These are phyloP conservation scores for Ormosia emarginata DNA, from an alignment of 306 rosid species.

Conservation along the genomic window DNA sequence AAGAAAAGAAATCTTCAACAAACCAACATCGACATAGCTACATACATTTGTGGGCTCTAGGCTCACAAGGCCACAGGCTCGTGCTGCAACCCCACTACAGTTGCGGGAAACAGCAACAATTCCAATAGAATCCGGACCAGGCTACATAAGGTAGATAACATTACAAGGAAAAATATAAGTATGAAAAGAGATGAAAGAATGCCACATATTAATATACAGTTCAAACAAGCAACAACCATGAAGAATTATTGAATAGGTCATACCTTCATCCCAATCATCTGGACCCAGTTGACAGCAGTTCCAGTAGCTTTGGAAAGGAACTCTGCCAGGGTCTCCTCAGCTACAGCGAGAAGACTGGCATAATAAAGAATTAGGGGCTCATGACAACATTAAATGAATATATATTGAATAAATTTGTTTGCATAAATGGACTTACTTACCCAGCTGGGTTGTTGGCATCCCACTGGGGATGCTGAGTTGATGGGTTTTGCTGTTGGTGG, in stretches of 20 bases:
- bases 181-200: background rate
- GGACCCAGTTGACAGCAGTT: constrained; percentile 99
- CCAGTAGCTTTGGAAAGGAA: constrained; percentile 99
- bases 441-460: constrained; percentile 99
- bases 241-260: background rate
- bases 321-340: constrained; percentile 99
- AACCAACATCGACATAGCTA: background rate
- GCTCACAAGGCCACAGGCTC: constrained; percentile 99
- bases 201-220: background rate
- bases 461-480: constrained; percentile 85
- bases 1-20: background rate
- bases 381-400: background rate
- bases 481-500: constrained; percentile 93
- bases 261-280: constrained; percentile 99
- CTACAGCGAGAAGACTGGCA: constrained; percentile 81
- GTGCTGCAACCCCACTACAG: constrained; percentile 93
- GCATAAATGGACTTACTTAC: constrained; percentile 29
- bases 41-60: constrained; percentile 92
- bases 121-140: constrained; percentile 99
- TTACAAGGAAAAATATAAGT: background rate
- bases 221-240: background rate
- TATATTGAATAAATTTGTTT: background rate
- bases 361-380: background rate
- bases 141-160: constrained; percentile 38
- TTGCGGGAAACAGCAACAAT: constrained; percentile 99